phyloP scores from a whole-genome alignment of 345 rosid species.

The Geranium brycei region DNA sequence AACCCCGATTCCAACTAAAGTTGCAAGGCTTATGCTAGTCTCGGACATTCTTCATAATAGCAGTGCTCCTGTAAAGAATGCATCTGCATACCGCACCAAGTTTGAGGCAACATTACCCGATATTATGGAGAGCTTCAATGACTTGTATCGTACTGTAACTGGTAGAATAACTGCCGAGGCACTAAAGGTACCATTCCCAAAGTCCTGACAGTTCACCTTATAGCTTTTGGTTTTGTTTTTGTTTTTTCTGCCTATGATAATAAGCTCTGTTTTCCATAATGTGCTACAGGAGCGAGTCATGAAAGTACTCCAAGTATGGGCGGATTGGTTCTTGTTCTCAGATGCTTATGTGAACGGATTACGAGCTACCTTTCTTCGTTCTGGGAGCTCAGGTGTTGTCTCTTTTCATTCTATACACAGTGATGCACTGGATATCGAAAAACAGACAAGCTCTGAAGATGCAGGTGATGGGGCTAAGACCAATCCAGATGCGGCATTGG shows the following conservation, averaged over 20 bases:
- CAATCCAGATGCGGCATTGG: conserved; percentile 82
- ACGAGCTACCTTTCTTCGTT: conserved; percentile 86
- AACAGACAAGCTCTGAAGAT: conserved; percentile 37
- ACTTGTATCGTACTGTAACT: conserved; percentile 78
- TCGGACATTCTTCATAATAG: conserved; percentile 90
- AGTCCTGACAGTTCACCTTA: neutral
- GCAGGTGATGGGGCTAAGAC: conserved; percentile 29
- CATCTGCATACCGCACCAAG: conserved; percentile 97
- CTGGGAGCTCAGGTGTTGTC: conserved; percentile 74
- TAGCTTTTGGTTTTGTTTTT: neutral
- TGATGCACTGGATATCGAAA: conserved; percentile 77
- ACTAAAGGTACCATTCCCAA: conserved; percentile 46
- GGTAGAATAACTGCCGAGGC: conserved; percentile 99
- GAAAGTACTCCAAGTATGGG: conserved; percentile 97
- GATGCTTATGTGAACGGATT: conserved; percentile 95
- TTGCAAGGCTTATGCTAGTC: conserved; percentile 81
- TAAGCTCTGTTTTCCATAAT: conserved; percentile 8
- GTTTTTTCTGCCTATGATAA: conserved; percentile 5
- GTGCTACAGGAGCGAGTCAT: conserved; percentile 74
- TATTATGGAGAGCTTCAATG: conserved; percentile 97
- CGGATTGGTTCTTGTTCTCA: conserved; percentile 98
- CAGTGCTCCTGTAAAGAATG: conserved; percentile 97
- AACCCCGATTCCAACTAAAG: conserved; percentile 93
- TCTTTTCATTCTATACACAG: conserved; percentile 79
- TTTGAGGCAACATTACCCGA: conserved; percentile 88